These are phyloP conservation scores for Phytophthora tubulina DNA, from an alignment of 352 stramenopile species.

Conservation along the genomic window DNA sequence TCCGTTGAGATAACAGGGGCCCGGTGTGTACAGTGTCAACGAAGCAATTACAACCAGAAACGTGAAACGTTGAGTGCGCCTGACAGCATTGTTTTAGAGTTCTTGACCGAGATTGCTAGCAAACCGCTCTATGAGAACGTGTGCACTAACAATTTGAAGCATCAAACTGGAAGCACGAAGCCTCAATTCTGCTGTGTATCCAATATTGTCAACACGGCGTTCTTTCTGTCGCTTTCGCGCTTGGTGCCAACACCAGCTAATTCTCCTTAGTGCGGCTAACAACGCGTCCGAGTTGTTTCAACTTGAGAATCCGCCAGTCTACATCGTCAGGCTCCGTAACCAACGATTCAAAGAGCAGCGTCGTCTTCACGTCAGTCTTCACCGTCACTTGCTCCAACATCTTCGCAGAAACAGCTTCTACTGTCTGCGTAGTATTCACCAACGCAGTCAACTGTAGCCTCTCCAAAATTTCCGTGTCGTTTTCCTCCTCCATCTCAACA, in stretches of 20 bases:
- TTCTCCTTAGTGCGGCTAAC: slow-evolving; percentile 11
- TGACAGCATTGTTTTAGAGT: too few relatives aligned
- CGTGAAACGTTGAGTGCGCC: too few relatives aligned
- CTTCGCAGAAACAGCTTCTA: slow-evolving; percentile 27
- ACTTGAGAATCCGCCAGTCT: slow-evolving; percentile 42
- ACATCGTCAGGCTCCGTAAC: slow-evolving; percentile 46
- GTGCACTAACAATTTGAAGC: too few relatives aligned
- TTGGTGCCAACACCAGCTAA: background rate
- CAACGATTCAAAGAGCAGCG: slow-evolving; percentile 38
- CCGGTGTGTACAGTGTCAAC: too few relatives aligned
- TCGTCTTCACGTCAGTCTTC: slow-evolving; percentile 25
- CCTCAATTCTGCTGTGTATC: too few relatives aligned
- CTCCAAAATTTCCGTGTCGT: slow-evolving; percentile 37
- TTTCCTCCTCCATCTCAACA: slow-evolving; percentile 13
- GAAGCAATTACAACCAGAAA: too few relatives aligned
- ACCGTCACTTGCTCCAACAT: slow-evolving; percentile 4
- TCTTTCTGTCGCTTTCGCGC: too few relatives aligned
- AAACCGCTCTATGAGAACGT: too few relatives aligned
- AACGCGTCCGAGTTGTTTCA: slow-evolving; percentile 21
- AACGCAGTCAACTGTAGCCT: slow-evolving; percentile 40
- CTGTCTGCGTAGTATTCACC: slow-evolving; percentile 39
- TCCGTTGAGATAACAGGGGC: too few relatives aligned
- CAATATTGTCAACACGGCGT: too few relatives aligned
- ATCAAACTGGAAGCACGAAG: too few relatives aligned
- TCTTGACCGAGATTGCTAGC: too few relatives aligned